These are phyloP conservation scores for Solanum dulcamara DNA, from an alignment of 257 asterid genomes.

Conservation along the genomic window DNA sequence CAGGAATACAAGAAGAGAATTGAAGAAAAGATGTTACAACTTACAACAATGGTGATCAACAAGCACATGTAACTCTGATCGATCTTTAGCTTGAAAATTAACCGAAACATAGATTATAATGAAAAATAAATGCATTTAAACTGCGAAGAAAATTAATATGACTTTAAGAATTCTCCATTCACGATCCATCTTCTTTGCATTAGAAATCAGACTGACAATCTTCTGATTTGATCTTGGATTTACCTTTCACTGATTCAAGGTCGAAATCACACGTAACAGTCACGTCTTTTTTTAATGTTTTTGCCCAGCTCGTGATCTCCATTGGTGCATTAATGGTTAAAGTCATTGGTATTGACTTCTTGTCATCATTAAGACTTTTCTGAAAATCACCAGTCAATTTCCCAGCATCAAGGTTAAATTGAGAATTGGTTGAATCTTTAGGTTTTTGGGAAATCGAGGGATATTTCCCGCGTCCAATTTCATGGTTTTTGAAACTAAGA, in stretches of 20 bases:
- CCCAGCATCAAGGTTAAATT: conserved; percentile 11
- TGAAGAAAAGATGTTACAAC: not conserved
- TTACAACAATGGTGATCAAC: not conserved
- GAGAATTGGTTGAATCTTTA: not conserved
- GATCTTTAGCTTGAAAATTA: not conserved
- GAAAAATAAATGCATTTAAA: not conserved
- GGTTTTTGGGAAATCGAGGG: not conserved
- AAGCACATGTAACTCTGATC: not conserved
- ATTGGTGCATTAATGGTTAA: conserved; percentile 17
- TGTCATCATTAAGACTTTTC: conserved; percentile 8
- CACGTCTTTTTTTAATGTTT: conserved; percentile 5
- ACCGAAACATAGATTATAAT: not conserved
- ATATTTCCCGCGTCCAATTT: conserved; percentile 30
- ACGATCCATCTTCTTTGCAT: not conserved
- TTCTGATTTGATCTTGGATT: conserved; percentile 20
- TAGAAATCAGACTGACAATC: conserved; percentile 26
- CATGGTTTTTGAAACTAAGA: conserved; percentile 18
- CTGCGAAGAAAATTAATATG: not conserved
- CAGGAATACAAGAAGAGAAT: not conserved
- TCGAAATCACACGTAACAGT: conserved; percentile 32
- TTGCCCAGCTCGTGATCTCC: conserved; percentile 32
- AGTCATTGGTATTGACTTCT: conserved; percentile 17
- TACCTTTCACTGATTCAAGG: conserved; percentile 23
- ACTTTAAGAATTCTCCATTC: not conserved
- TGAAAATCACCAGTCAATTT: conserved; percentile 4